These are phyloP conservation scores for Jackrogersella minutella DNA, from an alignment of 495 filamentous ascomycete species.

Conservation along the genomic window DNA sequence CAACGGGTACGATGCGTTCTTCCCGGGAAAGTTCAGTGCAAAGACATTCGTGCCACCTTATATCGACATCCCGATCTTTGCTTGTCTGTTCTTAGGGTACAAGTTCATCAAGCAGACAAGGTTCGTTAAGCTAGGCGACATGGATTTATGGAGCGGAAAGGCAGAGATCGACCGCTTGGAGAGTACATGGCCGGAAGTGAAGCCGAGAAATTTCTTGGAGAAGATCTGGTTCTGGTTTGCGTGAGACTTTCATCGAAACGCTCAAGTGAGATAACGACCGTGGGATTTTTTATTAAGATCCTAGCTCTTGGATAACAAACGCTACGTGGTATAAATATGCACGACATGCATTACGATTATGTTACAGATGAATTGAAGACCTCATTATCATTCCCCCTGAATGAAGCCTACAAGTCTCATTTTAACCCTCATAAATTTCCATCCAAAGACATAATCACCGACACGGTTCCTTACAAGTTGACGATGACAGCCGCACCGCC, in stretches of 20 bases:
- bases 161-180: constrained; percentile 65
- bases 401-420: neutral
- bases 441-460: neutral
- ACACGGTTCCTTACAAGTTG: constrained; percentile 13
- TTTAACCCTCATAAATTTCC: neutral
- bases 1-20: constrained; percentile 64
- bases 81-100: constrained; percentile 62
- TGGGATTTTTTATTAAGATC: neutral
- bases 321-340: neutral
- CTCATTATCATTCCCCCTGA: neutral
- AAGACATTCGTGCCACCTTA: constrained; percentile 66
- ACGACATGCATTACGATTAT: constrained; percentile 4
- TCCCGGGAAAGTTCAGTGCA: constrained; percentile 54
- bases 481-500: constrained; percentile 45
- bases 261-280: neutral
- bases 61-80: constrained; percentile 66
- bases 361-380: constrained; percentile 2
- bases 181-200: constrained; percentile 54
- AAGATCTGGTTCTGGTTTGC: constrained; percentile 64
- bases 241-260: constrained; percentile 23
- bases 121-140: constrained; percentile 58
- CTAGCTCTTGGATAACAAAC: neutral
- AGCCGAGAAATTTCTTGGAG: constrained; percentile 59
- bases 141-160: constrained; percentile 71
- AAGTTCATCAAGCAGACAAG: constrained; percentile 60